Evolutionary conservation across 108 stramenopile species (phyloP).

Genomic region (Cylindrotheca fusiformis): DNA sequence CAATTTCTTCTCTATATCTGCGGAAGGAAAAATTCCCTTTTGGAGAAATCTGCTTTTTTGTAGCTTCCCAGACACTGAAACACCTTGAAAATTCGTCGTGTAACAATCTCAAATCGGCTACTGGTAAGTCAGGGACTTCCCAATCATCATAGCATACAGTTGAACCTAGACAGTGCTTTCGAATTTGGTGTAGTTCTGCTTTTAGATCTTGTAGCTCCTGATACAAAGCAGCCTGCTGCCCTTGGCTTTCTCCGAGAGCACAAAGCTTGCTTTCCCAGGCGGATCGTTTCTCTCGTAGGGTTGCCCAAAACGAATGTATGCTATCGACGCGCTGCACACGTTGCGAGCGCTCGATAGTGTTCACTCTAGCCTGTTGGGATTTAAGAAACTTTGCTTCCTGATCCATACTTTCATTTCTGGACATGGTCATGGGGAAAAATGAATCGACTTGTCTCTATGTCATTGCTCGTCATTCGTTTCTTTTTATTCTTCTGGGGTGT

Average conservation of each 20-base stretch:
- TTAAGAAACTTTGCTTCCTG: constrained; percentile 10
- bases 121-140: constrained; percentile 21
- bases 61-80: constrained; percentile 3
- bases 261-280: background rate
- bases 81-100: constrained; percentile 23
- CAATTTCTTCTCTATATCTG: constrained; percentile 39
- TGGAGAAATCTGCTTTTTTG: constrained; percentile 7
- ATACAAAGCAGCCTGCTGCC: background rate
- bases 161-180: constrained; percentile 10
- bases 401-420: too few relatives aligned
- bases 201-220: constrained; percentile 12
- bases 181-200: constrained; percentile 20
- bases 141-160: background rate
- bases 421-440: too few relatives aligned
- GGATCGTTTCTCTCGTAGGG: background rate
- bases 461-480: too few relatives aligned
- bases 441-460: too few relatives aligned
- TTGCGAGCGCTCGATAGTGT: background rate
- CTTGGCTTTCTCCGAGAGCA: background rate
- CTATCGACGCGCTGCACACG: background rate
- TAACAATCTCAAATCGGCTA: constrained; percentile 21
- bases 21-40: constrained; percentile 33
- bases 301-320: constrained; percentile 2
- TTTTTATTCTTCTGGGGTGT: too few relatives aligned
- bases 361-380: constrained; percentile 8